Percentiles rank a stretch among this genome's conserved stretches.
Evolutionary conservation across 805 yeast species (phyloP).

Genomic region (Starmerella sp.): DNA sequence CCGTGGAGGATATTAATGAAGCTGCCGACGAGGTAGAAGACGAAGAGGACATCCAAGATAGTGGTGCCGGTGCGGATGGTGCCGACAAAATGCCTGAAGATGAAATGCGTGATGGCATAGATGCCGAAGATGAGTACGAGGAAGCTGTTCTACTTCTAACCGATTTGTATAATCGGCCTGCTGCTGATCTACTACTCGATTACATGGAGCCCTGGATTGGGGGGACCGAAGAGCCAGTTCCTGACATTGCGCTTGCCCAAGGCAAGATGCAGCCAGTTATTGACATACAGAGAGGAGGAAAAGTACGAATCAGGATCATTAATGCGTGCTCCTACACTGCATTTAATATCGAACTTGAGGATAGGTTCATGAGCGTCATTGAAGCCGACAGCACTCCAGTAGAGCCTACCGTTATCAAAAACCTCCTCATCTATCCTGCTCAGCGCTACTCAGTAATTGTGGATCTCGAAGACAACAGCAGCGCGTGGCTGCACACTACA

Average conservation of each 20-base stretch:
- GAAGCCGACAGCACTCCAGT: slow-evolving; percentile 30
- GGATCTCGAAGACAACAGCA: slow-evolving; percentile 15
- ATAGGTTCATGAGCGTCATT: slow-evolving; percentile 24
- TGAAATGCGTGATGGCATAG: neutral
- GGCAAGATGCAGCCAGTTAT: slow-evolving; percentile 27
- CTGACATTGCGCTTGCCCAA: slow-evolving; percentile 36
- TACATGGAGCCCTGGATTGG: slow-evolving; percentile 33
- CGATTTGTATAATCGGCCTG: slow-evolving; percentile 34
- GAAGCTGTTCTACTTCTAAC: slow-evolving; percentile 28
- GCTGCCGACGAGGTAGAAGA: too few relatives aligned
- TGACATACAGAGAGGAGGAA: slow-evolving; percentile 12
- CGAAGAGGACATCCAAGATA: too few relatives aligned
- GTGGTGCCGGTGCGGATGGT: too few relatives aligned
- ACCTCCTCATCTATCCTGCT: slow-evolving; percentile 46
- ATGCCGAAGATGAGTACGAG: slow-evolving; percentile 9
- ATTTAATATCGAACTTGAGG: slow-evolving; percentile 27
- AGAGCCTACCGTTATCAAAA: slow-evolving; percentile 22
- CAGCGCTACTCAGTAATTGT: slow-evolving; percentile 69
- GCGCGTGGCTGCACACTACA: neutral
- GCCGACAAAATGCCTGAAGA: neutral
- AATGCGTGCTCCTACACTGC: slow-evolving; percentile 30
- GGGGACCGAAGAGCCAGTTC: slow-evolving; percentile 32
- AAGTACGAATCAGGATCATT: slow-evolving; percentile 24
- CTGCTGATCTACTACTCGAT: slow-evolving; percentile 29
- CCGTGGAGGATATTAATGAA: too few relatives aligned